Conservation (phyloP, 2,329 filamentous ascomycete genomes). For the Chrysoporthe cubensis region DNA sequence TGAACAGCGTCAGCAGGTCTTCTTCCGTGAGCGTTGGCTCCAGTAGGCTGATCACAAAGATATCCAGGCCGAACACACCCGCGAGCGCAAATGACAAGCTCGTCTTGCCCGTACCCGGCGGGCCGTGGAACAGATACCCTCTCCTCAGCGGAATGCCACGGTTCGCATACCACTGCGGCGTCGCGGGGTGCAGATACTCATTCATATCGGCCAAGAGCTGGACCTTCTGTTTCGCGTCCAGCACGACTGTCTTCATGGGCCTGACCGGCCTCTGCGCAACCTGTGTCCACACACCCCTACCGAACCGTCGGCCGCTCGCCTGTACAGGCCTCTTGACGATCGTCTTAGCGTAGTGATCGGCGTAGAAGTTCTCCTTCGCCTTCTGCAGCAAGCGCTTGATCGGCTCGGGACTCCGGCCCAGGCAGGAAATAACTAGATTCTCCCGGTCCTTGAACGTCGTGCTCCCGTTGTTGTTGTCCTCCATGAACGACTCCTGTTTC, state of each 20-base stretch:
- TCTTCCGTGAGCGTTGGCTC: slow-evolving; percentile 66
- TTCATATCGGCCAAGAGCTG: slow-evolving; percentile 73
- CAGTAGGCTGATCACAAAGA: slow-evolving; percentile 65
- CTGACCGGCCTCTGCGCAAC: slow-evolving; percentile 68
- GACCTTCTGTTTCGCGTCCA: slow-evolving; percentile 69
- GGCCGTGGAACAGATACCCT: slow-evolving; percentile 79
- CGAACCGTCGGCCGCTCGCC: slow-evolving; percentile 51
- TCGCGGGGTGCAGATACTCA: slow-evolving; percentile 74
- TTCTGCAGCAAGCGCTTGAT: slow-evolving; percentile 60
- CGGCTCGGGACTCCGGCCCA: slow-evolving; percentile 55
- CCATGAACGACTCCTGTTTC: slow-evolving; percentile 48
- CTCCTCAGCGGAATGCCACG: slow-evolving; percentile 76
- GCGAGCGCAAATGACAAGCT: slow-evolving; percentile 68
- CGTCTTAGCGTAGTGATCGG: slow-evolving; percentile 59
- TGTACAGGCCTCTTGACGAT: slow-evolving; percentile 58
- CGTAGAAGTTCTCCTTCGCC: slow-evolving; percentile 56
- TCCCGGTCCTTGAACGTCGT: slow-evolving; percentile 55
- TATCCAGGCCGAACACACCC: slow-evolving; percentile 67
- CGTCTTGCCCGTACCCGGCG: slow-evolving; percentile 75
- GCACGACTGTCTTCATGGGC: slow-evolving; percentile 75
- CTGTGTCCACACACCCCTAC: slow-evolving; percentile 55
- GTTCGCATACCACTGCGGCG: slow-evolving; percentile 73
- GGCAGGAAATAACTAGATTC: slow-evolving; percentile 57
- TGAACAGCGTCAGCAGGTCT: slow-evolving; percentile 62
- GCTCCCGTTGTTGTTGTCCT: slow-evolving; percentile 38